Base-by-base conservation (phyloP, 2,329 filamentous ascomycete genomes). In the Ophiostoma perfectum region DNA sequence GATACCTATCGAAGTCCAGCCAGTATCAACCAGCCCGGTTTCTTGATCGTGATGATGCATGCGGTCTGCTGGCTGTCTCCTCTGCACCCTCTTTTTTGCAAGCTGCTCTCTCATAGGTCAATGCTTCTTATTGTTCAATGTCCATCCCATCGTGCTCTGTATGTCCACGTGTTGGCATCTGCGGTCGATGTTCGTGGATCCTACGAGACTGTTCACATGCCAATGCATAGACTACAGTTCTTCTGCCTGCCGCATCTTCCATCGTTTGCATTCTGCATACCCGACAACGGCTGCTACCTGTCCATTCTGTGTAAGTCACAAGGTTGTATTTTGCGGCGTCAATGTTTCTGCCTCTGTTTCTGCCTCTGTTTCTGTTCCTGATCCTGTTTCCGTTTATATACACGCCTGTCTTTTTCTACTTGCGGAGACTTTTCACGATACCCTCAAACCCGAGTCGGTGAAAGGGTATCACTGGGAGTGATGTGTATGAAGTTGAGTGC, bases 241-340 rank as follows among this genome's bases (percentile, higher is more conserved):
- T 27, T 27, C 27, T 55, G 49, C 49, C 49, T 36, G 49, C 49
- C 18, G 49, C 18, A 9, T 55, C 42, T 11, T 45, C 27, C 27
- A 27, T 27, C 27, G n/a, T n/a, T n/a, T n/a, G n/a, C n/a, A n/a
- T n/a, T n/a, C n/a, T n/a, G n/a, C n/a, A n/a, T n/a, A n/a, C n/a
- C n/a, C 42, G 42, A 12, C 42, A 9, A 44, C 42, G 42, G 2
- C 42, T 44, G 42, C 42, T 49, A 14, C 45, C 12, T 2, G 14
- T n/a, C 5, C 14, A 49, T 8, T 27, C 6, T 27, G 18, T 52
- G 8, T 52, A 52, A 16, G 27, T 11, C 5, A 47, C 18, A 27
- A 18, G 49, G 49, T 55, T 6, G 49, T 55, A 55, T 55, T 55
- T 18, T 55, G 49, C 49, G 49, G 49, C 49, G 49, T 55, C 7